Base-by-base conservation (phyloP, 805 yeast species). In the Saturnispora galanensis region DNA sequence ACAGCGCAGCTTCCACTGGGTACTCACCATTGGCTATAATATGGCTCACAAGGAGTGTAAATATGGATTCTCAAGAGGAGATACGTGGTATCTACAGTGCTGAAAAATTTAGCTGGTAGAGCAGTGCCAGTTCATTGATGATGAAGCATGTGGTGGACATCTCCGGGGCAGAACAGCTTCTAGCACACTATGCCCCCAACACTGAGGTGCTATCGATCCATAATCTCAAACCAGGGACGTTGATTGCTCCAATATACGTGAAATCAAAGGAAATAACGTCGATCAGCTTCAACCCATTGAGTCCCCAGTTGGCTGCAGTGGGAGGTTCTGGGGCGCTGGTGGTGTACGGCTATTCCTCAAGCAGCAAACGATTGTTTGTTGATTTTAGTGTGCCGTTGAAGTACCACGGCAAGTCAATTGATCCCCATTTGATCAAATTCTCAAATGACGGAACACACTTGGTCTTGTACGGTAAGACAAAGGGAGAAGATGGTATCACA, bases 401-500 rank as follows among this genome's bases (percentile, higher is more conserved):
- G 17, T 11, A 12, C 16, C 21, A 36, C 26, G 40, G 21, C 15
- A 28, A 34, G 13, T n/a, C 38, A 3, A 16, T 35, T 9, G 7
- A 38, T 11, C 52, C 52, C 21, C 41, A 38, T 31, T 33, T 41
- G 36, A 37, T 47, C 17, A 45, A 45, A 18, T 47, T 45, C 28
- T 50, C 52, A 31, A 21, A 35, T 28, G 37, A 43, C 35, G 50
- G 50, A n/a, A 37, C 41, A 9, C 40, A 37, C 21, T 29, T 50
- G 18, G 44, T 41, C 10, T 10, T 50, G 15, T 41, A 41, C 32
- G 32, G 44, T 10, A 31, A n/a, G 26, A 21, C 26, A 3, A 21
- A 21, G 26, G 26, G 6, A 21, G 26, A 21, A 21, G 26, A 21
- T 21, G 26, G 26, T 8, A 21, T 8, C 26, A 21, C 26, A 21